Evolutionary conservation across 2,329 filamentous ascomycete genomes (phyloP).

Genomic region (Coleophoma cylindrospora): DNA sequence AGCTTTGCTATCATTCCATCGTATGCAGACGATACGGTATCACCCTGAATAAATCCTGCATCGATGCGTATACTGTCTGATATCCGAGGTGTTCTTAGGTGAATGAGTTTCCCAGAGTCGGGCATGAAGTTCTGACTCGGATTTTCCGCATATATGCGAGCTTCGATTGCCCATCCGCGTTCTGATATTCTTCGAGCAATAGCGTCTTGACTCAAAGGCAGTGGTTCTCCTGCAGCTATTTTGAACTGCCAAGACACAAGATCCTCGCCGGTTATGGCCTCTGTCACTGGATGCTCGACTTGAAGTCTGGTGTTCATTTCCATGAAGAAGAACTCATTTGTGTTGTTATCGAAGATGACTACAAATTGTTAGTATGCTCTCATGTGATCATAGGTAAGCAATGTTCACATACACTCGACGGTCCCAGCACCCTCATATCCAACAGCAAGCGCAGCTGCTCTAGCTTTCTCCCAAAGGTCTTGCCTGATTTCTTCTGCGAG

Average conservation of each 20-base stretch:
- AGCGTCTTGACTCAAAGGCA: constrained; percentile 61
- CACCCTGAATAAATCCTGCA: constrained; percentile 85
- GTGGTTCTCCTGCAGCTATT: constrained; percentile 67
- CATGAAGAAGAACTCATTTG: constrained; percentile 76
- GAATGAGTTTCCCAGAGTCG: constrained; percentile 82
- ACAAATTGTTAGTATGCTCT: constrained; percentile 42
- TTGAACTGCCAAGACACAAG: constrained; percentile 94
- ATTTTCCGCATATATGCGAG: constrained; percentile 93
- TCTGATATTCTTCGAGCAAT: constrained; percentile 66
- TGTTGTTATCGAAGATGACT: constrained; percentile 81
- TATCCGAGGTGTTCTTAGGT: constrained; percentile 68
- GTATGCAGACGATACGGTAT: constrained; percentile 90
- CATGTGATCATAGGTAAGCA: constrained; percentile 30
- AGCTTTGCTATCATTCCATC: constrained; percentile 99
- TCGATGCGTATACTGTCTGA: constrained; percentile 81
- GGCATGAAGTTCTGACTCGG: constrained; percentile 89
- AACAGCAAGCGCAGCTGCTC: constrained; percentile 66
- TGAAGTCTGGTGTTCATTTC: constrained; percentile 86
- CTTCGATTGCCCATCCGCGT: constrained; percentile 87
- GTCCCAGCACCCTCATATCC: constrained; percentile 88
- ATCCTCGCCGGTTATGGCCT: constrained; percentile 71
- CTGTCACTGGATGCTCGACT: constrained; percentile 93
- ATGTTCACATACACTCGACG: constrained; percentile 66
- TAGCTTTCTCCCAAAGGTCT: constrained; percentile 62
- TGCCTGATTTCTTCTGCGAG: constrained; percentile 51